Evolutionary conservation across 306 rosid genomes (phyloP).

Genomic region (Inga oerstediana): DNA sequence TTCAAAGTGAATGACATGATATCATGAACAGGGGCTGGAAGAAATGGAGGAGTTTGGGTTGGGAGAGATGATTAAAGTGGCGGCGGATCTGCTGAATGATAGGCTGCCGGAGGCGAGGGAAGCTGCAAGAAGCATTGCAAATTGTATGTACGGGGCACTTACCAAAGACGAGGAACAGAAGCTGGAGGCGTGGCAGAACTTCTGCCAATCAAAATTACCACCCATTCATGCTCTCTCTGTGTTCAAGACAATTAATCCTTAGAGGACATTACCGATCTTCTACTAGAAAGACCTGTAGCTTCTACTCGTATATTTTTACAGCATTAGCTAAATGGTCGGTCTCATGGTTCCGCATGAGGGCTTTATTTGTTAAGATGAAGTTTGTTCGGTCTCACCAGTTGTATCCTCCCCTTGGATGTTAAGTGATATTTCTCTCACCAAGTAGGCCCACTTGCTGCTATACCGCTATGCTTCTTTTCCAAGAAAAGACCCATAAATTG

Average conservation of each 20-base stretch:
- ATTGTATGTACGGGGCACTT: conserved; percentile 48
- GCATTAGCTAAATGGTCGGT: conserved; percentile 18
- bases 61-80: conserved; percentile 64
- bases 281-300: background rate
- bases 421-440: background rate
- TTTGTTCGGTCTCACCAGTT: background rate
- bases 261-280: background rate
- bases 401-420: background rate
- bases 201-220: conserved; percentile 73
- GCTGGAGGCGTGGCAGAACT: conserved; percentile 78
- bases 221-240: conserved; percentile 68
- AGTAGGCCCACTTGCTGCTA: too few relatives aligned
- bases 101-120: conserved; percentile 95
- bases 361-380: conserved; percentile 5
- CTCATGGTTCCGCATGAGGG: conserved; percentile 44
- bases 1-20: background rate
- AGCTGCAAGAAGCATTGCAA: conserved; percentile 78
- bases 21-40: conserved; percentile 56
- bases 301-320: conserved; percentile 11
- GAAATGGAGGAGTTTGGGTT: conserved; percentile 77
- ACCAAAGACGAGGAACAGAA: conserved; percentile 62
- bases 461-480: too few relatives aligned
- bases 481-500: too few relatives aligned
- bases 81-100: conserved; percentile 76
- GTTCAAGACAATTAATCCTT: conserved; percentile 64